Evolutionary conservation across 1,139 yeast species (phyloP), one percentile per base, ranked within the genome.

Genomic region (Kurtzmaniella quercitrusa): DNA sequence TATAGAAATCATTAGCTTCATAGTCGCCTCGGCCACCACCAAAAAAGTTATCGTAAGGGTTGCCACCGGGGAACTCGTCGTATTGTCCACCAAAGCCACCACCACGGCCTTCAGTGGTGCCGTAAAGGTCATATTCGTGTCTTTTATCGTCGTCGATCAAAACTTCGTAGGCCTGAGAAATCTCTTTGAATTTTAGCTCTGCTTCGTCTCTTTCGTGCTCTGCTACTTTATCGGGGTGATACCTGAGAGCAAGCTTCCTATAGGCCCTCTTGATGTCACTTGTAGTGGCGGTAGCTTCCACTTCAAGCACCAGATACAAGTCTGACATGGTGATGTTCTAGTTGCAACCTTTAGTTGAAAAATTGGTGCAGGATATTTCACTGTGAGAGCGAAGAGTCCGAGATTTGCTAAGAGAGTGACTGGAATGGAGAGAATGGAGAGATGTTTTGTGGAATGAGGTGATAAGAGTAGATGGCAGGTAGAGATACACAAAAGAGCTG

Each of bases 201-300:
- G 91, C 85, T 34, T 66, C 78, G 21, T 72, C 82, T 44, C 94
- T 73, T 46, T 78, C 79, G 7, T 77, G 80, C 50, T 82, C 90
- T 0, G 77, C 63, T 1, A 78, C 91, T 59, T 88, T 88, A 59
- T 88, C 96, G 0, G 96, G 96, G 59, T 88, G 96, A 56, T 80
- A 77, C 45, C 70, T 68, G 43, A 88, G 70, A 11, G 95, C 95
- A 44, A 84, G 72, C 51, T 78, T 81, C 50, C 90, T 73, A 63
- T 85, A 88, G 1, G 95, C 93, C 61, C 77, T 81, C 52, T 84
- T 82, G 57, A 88, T 85, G 49, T 87, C 95, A 5, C 68, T 64
- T 34, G 76, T 62, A 2, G 84, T 65, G 7, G 95, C 94, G 18
- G 78, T 71, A 16, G 75, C 60, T 9, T 76, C 76, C 9, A 88